These are phyloP conservation scores for Coniochaeta prunicola DNA, from an alignment of 2,329 filamentous ascomycete species.

Conservation along the genomic window DNA sequence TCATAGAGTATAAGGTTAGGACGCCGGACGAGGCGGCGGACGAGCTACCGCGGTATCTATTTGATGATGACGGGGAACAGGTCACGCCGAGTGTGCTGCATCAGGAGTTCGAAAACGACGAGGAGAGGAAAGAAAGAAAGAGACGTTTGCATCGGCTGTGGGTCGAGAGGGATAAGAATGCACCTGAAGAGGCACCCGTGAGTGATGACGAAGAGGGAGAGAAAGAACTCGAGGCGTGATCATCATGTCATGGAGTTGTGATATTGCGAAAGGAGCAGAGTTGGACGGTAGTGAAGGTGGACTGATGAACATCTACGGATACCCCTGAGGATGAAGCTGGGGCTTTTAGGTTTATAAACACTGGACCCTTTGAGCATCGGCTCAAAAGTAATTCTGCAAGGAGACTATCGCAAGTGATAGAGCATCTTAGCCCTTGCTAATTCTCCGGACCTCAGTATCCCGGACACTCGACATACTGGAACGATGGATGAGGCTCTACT, in stretches of 20 bases:
- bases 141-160: conserved; percentile 36
- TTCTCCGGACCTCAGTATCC: no score
- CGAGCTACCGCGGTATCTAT: conserved; percentile 40
- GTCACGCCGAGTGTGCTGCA: conserved; percentile 50
- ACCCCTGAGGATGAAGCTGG: neutral
- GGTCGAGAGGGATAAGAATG: conserved; percentile 35
- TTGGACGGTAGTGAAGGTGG: neutral
- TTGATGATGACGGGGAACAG: conserved; percentile 43
- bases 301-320: neutral
- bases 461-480: no score
- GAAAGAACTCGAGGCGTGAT: neutral
- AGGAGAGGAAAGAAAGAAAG: conserved; percentile 36
- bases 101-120: conserved; percentile 41
- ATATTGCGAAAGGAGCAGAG: neutral
- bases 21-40: conserved; percentile 4
- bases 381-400: no score
- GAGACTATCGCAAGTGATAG: neutral
- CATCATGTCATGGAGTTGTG: neutral
- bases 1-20: conserved; percentile 11
- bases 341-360: neutral
- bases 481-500: no score
- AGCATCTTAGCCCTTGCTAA: neutral
- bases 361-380: no score
- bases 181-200: conserved; percentile 30
- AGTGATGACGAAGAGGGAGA: conserved; percentile 14